Conservation (phyloP, 805 yeast species). For the Candida ipomoeae region DNA sequence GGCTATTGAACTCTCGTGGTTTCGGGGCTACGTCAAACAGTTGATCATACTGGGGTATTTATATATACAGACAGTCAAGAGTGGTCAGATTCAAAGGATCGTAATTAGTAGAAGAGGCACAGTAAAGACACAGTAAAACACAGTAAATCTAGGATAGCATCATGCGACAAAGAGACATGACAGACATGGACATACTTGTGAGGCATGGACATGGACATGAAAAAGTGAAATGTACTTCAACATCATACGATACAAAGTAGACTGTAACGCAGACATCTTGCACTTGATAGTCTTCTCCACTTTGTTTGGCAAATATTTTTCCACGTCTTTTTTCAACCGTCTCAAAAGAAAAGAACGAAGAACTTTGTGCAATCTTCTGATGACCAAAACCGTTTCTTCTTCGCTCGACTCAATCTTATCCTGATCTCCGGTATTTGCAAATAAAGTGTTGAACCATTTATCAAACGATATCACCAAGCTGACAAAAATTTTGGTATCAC, state of each 20-base stretch:
- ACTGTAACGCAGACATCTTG: constrained; percentile 85
- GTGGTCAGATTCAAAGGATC: too few relatives aligned
- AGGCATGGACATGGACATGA: too few relatives aligned
- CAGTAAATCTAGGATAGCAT: too few relatives aligned
- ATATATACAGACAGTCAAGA: too few relatives aligned
- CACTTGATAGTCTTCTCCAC: constrained; percentile 93
- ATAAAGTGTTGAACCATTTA: constrained; percentile 98
- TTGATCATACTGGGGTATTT: too few relatives aligned
- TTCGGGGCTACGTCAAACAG: too few relatives aligned
- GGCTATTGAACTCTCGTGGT: too few relatives aligned
- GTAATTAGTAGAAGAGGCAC: too few relatives aligned
- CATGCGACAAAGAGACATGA: too few relatives aligned
- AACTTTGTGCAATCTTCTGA: constrained; percentile 93
- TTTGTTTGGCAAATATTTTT: constrained; percentile 91
- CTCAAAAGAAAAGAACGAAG: constrained; percentile 88
- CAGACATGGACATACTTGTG: too few relatives aligned
- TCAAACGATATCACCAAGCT: constrained; percentile 95
- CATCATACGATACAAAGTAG: constrained; percentile 84
- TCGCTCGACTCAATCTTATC: constrained; percentile 90
- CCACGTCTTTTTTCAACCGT: constrained; percentile 95
- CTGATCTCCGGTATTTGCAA: constrained; percentile 91
- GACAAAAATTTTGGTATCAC: constrained; percentile 88
- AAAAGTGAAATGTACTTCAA: constrained; percentile 75
- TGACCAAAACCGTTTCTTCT: constrained; percentile 92
- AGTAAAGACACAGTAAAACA: too few relatives aligned